Evolutionary conservation across 176 grass and related monocot species (phyloP).

Genomic region (Chrysopogon serrulatus): DNA sequence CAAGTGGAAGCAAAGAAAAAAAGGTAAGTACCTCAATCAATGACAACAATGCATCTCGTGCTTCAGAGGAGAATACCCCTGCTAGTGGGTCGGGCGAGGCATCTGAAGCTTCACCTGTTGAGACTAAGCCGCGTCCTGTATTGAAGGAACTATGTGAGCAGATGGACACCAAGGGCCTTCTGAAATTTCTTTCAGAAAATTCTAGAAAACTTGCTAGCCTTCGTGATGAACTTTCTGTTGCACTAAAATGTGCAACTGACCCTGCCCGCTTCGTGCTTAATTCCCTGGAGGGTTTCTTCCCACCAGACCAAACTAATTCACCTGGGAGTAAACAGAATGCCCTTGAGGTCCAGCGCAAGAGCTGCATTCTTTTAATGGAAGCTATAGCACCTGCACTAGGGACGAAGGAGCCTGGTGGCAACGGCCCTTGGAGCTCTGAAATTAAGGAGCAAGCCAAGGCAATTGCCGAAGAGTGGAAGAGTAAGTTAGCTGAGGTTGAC

Average conservation of each 20-base stretch:
- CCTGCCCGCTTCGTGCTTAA: slow-evolving; percentile 81
- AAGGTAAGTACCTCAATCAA: slow-evolving; percentile 63
- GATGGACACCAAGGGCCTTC: slow-evolving; percentile 82
- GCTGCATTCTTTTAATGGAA: slow-evolving; percentile 89
- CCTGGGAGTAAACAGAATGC: slow-evolving; percentile 46
- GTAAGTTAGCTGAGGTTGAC: slow-evolving; percentile 68
- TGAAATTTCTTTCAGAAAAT: slow-evolving; percentile 79
- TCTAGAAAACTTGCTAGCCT: slow-evolving; percentile 56
- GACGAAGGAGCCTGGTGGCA: slow-evolving; percentile 43
- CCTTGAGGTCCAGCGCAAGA: slow-evolving; percentile 64
- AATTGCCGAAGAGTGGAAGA: slow-evolving; percentile 81
- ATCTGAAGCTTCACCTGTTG: slow-evolving; percentile 47
- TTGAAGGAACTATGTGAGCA: slow-evolving; percentile 84
- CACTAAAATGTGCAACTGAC: slow-evolving; percentile 79
- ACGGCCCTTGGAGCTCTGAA: slow-evolving; percentile 76
- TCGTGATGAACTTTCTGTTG: slow-evolving; percentile 64
- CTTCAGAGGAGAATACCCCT: slow-evolving; percentile 57
- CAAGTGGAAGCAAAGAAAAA: slow-evolving; percentile 66
- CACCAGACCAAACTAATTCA: slow-evolving; percentile 39
- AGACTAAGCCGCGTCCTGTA: slow-evolving; percentile 44
- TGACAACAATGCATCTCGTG: slow-evolving; percentile 50
- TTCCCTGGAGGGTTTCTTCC: slow-evolving; percentile 80
- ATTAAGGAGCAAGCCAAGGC: slow-evolving; percentile 77
- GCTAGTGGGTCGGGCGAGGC: slow-evolving; percentile 36
- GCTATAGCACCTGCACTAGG: slow-evolving; percentile 50